Evolutionary conservation across 2,329 filamentous ascomycete genomes (phyloP).

Genomic region (Rhinocladiella mackenziei): DNA sequence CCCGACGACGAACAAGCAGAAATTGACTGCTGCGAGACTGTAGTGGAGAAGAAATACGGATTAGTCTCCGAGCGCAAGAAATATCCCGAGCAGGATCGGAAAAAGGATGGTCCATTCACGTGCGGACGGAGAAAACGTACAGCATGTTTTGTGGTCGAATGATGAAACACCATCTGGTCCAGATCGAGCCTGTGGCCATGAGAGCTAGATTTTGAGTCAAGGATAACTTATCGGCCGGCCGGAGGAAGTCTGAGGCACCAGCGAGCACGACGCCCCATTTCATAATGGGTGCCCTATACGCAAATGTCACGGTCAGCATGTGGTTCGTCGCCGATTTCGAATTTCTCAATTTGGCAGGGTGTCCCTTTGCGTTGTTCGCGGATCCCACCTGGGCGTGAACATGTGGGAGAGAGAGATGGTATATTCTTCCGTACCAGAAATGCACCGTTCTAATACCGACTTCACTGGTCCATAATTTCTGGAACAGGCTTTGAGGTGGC

Average conservation of each 20-base stretch:
- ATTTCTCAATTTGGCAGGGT: no score
- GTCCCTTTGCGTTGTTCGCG: no score
- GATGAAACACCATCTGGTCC: constrained; percentile 98
- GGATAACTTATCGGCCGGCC: constrained; percentile 88
- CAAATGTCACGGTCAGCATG: constrained; percentile 5
- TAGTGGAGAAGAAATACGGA: background rate
- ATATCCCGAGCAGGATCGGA: background rate
- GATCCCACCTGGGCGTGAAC: no score
- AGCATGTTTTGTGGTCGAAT: constrained; percentile 92
- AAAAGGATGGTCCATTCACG: no score
- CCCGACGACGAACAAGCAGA: constrained; percentile 90
- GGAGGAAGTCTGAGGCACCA: constrained; percentile 84
- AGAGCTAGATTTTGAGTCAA: constrained; percentile 88
- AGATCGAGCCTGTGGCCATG: constrained; percentile 88
- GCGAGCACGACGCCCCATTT: constrained; percentile 94
- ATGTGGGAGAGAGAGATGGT: background rate
- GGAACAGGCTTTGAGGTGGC: constrained; percentile 53
- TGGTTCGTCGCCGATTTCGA: background rate
- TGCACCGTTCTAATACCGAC: constrained; percentile 89
- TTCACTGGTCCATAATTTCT: constrained; percentile 78
- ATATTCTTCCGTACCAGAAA: constrained; percentile 71
- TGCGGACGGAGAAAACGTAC: constrained; percentile 42
- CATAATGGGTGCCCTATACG: constrained; percentile 82
- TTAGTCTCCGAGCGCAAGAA: no score
- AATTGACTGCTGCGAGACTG: constrained; percentile 91